Conservation (phyloP, 768 basidiomycete species). For the Russula dissimulans region DNA sequence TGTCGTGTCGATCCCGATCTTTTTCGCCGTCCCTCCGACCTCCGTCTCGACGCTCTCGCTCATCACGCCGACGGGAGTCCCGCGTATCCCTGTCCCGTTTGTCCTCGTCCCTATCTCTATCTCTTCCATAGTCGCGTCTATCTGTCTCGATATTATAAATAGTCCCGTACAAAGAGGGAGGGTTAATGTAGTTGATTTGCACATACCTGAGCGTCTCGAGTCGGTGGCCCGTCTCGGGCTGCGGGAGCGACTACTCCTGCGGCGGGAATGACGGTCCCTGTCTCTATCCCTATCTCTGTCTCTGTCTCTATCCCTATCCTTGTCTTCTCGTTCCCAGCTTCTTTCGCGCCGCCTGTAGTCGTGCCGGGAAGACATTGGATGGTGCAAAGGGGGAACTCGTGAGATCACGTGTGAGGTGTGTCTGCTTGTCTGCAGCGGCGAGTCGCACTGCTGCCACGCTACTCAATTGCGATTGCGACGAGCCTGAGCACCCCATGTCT, state of each 20-base stretch:
- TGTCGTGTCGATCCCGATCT: constrained; percentile 19
- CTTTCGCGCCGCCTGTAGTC: constrained; percentile 27
- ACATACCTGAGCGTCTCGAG: constrained; percentile 16
- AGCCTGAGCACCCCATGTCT: constrained; percentile 1
- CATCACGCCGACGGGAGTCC: constrained; percentile 16
- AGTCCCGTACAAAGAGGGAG: not conserved
- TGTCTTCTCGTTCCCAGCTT: constrained; percentile 24
- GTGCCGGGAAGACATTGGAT: constrained; percentile 27
- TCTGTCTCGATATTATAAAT: not conserved
- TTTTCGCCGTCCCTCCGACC: constrained; percentile 16
- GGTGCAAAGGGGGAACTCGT: not conserved
- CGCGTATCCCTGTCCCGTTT: constrained; percentile 16
- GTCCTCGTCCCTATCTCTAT: constrained; percentile 16
- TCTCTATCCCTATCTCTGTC: constrained; percentile 18
- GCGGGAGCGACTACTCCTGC: constrained; percentile 21
- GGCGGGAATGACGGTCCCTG: constrained; percentile 15
- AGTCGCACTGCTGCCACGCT: too few relatives aligned
- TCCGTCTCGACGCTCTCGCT: constrained; percentile 21
- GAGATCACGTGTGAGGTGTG: constrained; percentile 5
- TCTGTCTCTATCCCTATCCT: constrained; percentile 18
- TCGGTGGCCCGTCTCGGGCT: constrained; percentile 19
- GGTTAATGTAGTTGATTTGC: not conserved
- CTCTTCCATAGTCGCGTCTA: constrained; percentile 14
- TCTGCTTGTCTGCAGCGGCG: not conserved
- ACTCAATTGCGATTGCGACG: too few relatives aligned